Base-by-base conservation (phyloP, 208 protist species). In the Zelonia costaricensis region DNA sequence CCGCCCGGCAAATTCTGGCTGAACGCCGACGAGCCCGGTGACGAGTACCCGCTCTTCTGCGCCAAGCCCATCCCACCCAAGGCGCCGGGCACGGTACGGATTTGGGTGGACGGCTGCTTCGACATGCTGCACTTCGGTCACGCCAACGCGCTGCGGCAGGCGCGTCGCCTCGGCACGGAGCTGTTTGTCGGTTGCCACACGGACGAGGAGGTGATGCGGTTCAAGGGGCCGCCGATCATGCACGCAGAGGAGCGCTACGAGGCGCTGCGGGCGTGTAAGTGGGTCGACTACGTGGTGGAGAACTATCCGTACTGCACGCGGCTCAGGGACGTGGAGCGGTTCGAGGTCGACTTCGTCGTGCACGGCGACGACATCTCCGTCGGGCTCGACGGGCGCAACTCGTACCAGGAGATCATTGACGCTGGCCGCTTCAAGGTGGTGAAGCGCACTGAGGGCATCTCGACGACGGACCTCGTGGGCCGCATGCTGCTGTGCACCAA, bases 291-390 rank as follows among this genome's bases (percentile, higher is more conserved):
- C 73, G 96, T 99, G 4, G 82, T 99, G 27, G 87, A 95, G 61
- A 94, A 96, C 62, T 93, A 88, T 36, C 97, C 97, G 9, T 99
- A 99, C 79, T 86, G 88, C 36, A 96, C 95, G 3, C 76, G 85
- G 2, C 67, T 98, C 5, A 91, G 96, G 42, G 78, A 98, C 27
- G 80, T 99, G 18, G 86, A 98, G 22, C 59, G 92, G 43, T 87
- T 99, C 51, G 86, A 98, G 48, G 86, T 97, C 42, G 97, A 99
- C 56, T 99, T 86, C 66, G 87, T 94, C 48, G 97, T 98, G 0
- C 98, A 99, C 79, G 98, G 98, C 40, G 98, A 99, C 66, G 98
- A 99, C 82, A 93, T 99, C 52, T 97, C 97, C 16, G 79, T 97
- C n/a, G 91, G 89, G 48, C 80, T 97, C 3, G 79, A 98, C 53